These are phyloP conservation scores for Drosera spatulata DNA, from an alignment of 179 eudicot genomes.

Conservation along the genomic window DNA sequence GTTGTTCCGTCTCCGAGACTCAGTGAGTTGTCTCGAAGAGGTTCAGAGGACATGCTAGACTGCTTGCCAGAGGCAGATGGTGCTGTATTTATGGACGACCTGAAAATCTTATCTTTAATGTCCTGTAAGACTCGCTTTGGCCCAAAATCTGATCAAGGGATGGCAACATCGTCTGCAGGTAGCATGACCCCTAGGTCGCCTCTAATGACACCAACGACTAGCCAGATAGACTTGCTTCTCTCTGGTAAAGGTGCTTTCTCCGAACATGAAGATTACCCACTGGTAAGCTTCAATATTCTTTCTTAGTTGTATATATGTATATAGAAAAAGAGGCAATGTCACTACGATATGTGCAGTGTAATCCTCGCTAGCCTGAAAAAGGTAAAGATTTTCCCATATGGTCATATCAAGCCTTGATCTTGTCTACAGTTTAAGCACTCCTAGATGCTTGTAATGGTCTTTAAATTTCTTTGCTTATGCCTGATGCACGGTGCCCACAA, in stretches of 20 bases:
- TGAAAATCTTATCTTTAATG: constrained; percentile 82
- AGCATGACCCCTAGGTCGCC: constrained; percentile 99
- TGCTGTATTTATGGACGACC: constrained; percentile 70
- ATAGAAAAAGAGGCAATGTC: too few species aligned
- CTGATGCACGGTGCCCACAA: too few species aligned
- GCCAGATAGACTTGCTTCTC: constrained; percentile 79
- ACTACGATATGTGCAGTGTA: too few species aligned
- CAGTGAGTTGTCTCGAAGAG: constrained; percentile 97
- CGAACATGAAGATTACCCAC: constrained; percentile 89
- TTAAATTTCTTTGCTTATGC: too few species aligned
- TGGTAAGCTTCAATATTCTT: constrained; percentile 34
- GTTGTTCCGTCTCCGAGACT: constrained; percentile 82
- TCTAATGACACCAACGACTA: constrained; percentile 70
- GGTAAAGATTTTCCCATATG: too few species aligned
- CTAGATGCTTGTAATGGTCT: too few species aligned
- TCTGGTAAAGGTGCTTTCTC: constrained; percentile 75
- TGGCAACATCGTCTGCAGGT: constrained; percentile 97
- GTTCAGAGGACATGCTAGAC: constrained; percentile 96
- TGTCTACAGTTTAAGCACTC: too few species aligned
- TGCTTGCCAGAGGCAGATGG: constrained; percentile 82
- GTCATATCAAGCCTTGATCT: too few species aligned
- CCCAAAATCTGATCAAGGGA: constrained; percentile 99
- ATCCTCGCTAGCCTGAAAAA: too few species aligned
- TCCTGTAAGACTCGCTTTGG: constrained; percentile 95
- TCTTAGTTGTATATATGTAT: not conserved